Evolutionary conservation across 257 asterid species (phyloP), one percentile per base, ranked within the genome.

Genomic region (Vinca minor): DNA sequence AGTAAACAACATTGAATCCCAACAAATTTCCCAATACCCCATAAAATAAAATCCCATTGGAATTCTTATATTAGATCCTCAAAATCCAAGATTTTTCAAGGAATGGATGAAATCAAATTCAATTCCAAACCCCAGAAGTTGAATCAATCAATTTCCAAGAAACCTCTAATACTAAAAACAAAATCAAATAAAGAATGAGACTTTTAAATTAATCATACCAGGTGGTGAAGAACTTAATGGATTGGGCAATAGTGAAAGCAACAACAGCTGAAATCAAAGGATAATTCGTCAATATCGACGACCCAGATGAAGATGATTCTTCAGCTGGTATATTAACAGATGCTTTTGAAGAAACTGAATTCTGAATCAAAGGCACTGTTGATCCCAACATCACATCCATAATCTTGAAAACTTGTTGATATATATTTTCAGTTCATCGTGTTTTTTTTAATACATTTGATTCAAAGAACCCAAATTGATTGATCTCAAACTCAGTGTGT

Each of bases 161-260:
- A n/a, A n/a, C n/a, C n/a, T n/a, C n/a, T n/a, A n/a, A n/a, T n/a
- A n/a, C n/a, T n/a, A n/a, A n/a, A n/a, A n/a, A n/a, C n/a, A n/a
- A n/a, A n/a, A n/a, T n/a, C n/a, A n/a, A n/a, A n/a, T n/a, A n/a
- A n/a, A n/a, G n/a, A n/a, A n/a, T n/a, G n/a, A n/a, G n/a, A n/a
- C n/a, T n/a, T n/a, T n/a, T n/a, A n/a, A n/a, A n/a, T n/a, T 42
- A 57, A 38, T 32, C 25, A 47, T 87, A 92, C 97, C 98, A 80
- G 42, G 88, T 66, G 65, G 88, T 69, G 73, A 89, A 41, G 79
- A 87, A 35, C 76, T 89, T 93, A 38, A 73, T 47, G 55, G 84
- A 75, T 82, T 92, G 97, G 57, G 96, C 96, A 67, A 89, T 64
- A 46, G 78, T 76, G 66, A 89, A 89, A 47, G 96, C 96, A 12